Evolutionary conservation across 2,329 filamentous ascomycete genomes (phyloP).

Genomic region (Pyrenochaeta sp.): DNA sequence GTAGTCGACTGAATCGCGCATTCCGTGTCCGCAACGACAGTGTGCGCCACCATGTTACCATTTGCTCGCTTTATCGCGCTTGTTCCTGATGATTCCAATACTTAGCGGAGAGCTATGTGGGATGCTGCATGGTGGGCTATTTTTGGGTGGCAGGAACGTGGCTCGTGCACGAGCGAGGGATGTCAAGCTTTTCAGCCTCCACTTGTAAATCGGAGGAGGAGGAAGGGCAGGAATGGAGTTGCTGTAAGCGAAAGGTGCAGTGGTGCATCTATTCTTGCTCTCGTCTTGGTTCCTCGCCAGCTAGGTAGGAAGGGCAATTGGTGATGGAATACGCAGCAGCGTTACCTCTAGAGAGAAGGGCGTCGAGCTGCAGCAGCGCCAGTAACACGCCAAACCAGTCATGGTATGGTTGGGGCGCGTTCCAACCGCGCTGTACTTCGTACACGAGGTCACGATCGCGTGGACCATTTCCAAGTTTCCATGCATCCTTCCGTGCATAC

Average conservation of each 20-base stretch:
- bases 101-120: not conserved
- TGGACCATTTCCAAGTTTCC: not conserved
- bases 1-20: not conserved
- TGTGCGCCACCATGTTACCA: slow-evolving; percentile 4
- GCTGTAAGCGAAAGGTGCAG: not conserved
- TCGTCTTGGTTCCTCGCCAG: not conserved
- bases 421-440: not conserved
- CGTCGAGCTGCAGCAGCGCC: not conserved
- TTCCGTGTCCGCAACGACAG: not conserved
- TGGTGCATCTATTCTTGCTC: slow-evolving; percentile 1
- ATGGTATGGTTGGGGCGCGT: not conserved
- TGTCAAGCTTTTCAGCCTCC: slow-evolving; percentile 4
- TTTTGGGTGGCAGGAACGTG: slow-evolving; percentile 5
- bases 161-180: slow-evolving; percentile 9
- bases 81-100: not conserved
- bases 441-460: slow-evolving; percentile 2
- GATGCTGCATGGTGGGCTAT: slow-evolving; percentile 3
- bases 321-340: not conserved
- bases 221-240: not conserved
- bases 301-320: not conserved
- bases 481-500: slow-evolving; percentile 11
- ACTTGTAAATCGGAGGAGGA: not conserved
- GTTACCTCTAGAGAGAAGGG: not conserved
- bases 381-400: not conserved
- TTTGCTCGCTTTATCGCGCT: no score